Evolutionary conservation across 306 rosid genomes (phyloP), one percentile per base, ranked within the genome.

Genomic region (Acmispon strigosus): DNA sequence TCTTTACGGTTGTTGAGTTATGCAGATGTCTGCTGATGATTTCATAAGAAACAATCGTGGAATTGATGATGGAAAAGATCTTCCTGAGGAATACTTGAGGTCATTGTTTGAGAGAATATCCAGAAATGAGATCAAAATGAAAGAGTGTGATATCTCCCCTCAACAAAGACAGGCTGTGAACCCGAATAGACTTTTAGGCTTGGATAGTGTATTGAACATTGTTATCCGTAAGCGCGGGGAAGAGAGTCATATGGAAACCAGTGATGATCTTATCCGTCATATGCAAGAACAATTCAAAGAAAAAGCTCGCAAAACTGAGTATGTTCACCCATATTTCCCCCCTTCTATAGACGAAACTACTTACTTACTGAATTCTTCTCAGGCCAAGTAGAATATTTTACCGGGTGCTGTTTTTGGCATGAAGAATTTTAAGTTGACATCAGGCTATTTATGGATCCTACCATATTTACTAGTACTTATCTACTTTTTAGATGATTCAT

Each of bases 241-340:
- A 53, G 96, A 86, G 67, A 86, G 73, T 70, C 70, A 84, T 79
- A 72, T 95, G 96, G 99, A 81, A 73, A 91, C 97, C 61, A 95
- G 96, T 75, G 96, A 95, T 60, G 99, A 91, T 86, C 92, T 89
- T 74, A 91, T 91, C 44, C 89, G 88, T 69, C 96, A 89, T 76
- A 95, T 95, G 99, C 99, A 95, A 84, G 90, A 91, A 69, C 99
- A 95, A 61, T 95, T 95, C 78, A 89, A 89, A 86, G 99, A 95
- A 81, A 89, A 88, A 79, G 97, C 97, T 78, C 96, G 99, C 65
- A 95, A 84, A 81, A 80, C 99, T 77, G 99, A 95, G 99, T 95
- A 91, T 79, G 96, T 72, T 70, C 43, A 19, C 42, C 69, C 80
- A 15, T 54, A 62, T 27, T 73, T 66, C 19, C 48, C 47, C 32